Evolutionary conservation across 257 asterid species (phyloP).

Genomic region (Plectranthus barbatus): DNA sequence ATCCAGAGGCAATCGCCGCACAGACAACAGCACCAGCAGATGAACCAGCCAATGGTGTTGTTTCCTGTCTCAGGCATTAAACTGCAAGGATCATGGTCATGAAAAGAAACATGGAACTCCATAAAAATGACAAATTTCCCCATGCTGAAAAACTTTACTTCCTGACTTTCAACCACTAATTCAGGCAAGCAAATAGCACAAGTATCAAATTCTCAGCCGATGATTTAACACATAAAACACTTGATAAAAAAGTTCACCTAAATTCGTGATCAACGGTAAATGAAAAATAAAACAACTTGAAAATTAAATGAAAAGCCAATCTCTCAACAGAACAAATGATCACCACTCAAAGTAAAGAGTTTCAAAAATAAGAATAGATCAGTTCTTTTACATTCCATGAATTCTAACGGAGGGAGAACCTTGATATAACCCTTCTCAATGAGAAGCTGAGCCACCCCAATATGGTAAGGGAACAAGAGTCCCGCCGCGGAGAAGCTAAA

Average conservation of each 20-base stretch:
- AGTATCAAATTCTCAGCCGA: neutral
- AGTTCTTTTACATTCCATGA: neutral
- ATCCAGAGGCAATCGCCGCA: conserved; percentile 90
- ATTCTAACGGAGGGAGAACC: too few species aligned
- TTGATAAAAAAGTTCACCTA: neutral
- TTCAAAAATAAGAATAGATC: neutral
- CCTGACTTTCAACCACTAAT: too few species aligned
- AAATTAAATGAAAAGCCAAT: neutral
- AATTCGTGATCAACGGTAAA: too few species aligned
- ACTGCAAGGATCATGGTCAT: neutral
- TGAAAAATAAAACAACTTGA: neutral
- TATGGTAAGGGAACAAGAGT: too few species aligned
- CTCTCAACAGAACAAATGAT: neutral
- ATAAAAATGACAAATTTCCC: neutral
- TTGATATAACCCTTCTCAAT: too few species aligned
- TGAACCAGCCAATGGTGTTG: too few species aligned
- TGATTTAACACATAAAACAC: neutral
- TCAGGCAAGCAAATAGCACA: neutral
- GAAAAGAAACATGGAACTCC: neutral
- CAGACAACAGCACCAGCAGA: conserved; percentile 98
- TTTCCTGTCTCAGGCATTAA: conserved; percentile 46
- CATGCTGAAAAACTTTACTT: too few species aligned
- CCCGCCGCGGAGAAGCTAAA: too few species aligned
- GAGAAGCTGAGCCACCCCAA: too few species aligned
- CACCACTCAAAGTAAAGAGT: neutral